These are phyloP conservation scores for Penicillium parvum DNA, from an alignment of 495 filamentous ascomycete species.

Conservation along the genomic window DNA sequence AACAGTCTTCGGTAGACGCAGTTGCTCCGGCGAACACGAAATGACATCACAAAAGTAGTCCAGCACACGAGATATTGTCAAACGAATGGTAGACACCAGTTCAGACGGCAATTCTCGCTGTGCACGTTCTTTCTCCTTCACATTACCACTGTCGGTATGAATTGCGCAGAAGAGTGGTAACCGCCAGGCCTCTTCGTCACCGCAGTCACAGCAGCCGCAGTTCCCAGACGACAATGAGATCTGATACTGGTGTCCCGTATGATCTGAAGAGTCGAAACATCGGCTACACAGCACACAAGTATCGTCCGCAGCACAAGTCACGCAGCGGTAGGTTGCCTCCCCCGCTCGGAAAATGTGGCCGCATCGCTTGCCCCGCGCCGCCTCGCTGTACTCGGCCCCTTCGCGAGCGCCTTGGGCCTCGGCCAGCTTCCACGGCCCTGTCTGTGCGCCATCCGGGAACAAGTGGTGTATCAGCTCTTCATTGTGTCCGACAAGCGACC, in stretches of 20 bases:
- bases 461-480: slow-evolving; percentile 67
- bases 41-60: slow-evolving; percentile 98
- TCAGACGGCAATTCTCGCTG: slow-evolving; percentile 61
- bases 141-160: slow-evolving; percentile 61
- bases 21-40: slow-evolving; percentile 93
- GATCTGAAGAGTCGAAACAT: slow-evolving; percentile 93
- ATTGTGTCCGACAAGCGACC: slow-evolving; percentile 71
- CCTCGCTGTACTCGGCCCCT: slow-evolving; percentile 90
- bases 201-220: slow-evolving; percentile 95
- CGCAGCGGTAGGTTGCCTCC: slow-evolving; percentile 89
- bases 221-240: slow-evolving; percentile 83
- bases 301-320: slow-evolving; percentile 84
- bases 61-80: slow-evolving; percentile 77
- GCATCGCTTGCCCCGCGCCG: slow-evolving; percentile 89
- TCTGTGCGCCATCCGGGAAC: slow-evolving; percentile 70
- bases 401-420: slow-evolving; percentile 88
- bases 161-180: slow-evolving; percentile 87
- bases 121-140: slow-evolving; percentile 60
- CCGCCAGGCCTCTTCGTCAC: slow-evolving; percentile 90
- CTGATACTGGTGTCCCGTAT: slow-evolving; percentile 87
- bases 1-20: slow-evolving; percentile 77
- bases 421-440: slow-evolving; percentile 66
- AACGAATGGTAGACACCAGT: slow-evolving; percentile 65
- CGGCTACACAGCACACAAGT: slow-evolving; percentile 82
- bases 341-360: slow-evolving; percentile 93